These are phyloP conservation scores for Syncephalastrum sp. DNA, from an alignment of 371 early-diverging fungal species.

Conservation along the genomic window DNA sequence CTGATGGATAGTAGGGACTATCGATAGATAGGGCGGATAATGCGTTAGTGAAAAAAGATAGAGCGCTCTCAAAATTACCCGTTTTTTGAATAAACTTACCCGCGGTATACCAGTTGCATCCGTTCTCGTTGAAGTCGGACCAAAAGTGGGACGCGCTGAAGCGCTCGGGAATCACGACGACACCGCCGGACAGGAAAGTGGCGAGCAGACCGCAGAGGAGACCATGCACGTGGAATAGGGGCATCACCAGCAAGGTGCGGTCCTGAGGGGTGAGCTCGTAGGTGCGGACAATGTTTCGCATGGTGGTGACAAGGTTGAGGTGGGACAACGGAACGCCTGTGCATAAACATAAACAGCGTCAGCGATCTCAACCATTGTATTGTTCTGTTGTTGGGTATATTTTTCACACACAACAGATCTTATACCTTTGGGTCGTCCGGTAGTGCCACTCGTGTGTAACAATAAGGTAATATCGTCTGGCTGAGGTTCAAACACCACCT, in stretches of 20 bases:
- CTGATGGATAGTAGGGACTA: conserved; percentile 89
- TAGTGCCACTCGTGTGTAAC: conserved; percentile 84
- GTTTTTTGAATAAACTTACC: conserved; percentile 18
- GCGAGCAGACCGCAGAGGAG: conserved; percentile 78
- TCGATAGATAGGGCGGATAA: background rate
- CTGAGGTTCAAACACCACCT: conserved; percentile 28
- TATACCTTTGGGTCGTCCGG: conserved; percentile 80
- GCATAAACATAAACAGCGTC: background rate
- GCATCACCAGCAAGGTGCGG: conserved; percentile 80
- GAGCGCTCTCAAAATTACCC: background rate
- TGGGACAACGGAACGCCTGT: conserved; percentile 85
- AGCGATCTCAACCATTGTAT: too few relatives aligned
- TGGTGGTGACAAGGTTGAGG: conserved; percentile 68
- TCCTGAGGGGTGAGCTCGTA: conserved; percentile 67
- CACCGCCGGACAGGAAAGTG: conserved; percentile 75
- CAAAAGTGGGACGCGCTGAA: conserved; percentile 84
- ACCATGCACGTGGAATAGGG: conserved; percentile 93
- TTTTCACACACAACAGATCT: conserved; percentile 2
- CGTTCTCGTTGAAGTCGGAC: conserved; percentile 62
- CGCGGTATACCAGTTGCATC: conserved; percentile 80
- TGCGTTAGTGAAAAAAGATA: too few relatives aligned
- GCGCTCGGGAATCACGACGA: conserved; percentile 75
- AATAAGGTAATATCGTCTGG: conserved; percentile 69
- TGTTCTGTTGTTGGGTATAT: background rate
- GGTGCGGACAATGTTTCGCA: conserved; percentile 72